Base-by-base conservation (phyloP, 2,329 filamentous ascomycete genomes). In the Domatiomyces globalis region DNA sequence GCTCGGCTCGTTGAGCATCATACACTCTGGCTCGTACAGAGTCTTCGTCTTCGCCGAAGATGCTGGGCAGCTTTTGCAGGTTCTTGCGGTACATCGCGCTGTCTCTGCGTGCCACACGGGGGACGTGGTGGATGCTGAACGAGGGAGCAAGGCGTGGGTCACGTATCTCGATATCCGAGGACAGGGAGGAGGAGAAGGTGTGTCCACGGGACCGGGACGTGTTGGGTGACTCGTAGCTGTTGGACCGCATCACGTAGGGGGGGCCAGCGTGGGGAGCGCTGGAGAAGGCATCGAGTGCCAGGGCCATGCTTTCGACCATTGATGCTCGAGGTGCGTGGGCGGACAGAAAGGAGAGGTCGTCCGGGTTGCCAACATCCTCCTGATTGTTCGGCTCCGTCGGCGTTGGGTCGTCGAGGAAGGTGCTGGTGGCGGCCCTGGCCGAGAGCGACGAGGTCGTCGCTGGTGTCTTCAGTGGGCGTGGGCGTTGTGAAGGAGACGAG, bases 301-400 rank as follows among this genome's bases (percentile, higher is more conserved):
- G 75, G 54, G 96, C 80, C 84, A 98, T 92, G 67, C 95, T 94
- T 68, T 92, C 85, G 54, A 98, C 87, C 59, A 98, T 81, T 36
- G 89, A 95, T 64, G 94, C 87, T 60, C 90, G 81, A 43, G 85
- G 87, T 56, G 86, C 80, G 65, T 86, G 80, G 55, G 82, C 76
- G 47, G 84, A 80, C 48, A 83, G 83, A 61, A 94, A 75, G 52
- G 86, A 89, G 56, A 95, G 76, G 66, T 95, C 89, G 73, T 95
- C 89, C 47, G 84, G 87, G 69, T 89, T 82, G 58, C 76, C 71
- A 29, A 52, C 29, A 48, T 62, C 59, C 43, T 58, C 58, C 27
- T 60, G 43, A 9, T 55, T 50, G 33, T 39, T 39, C 12, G 33
- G 2, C 12, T 39, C 33, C 2, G 12, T 39, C 33, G 33, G 33